Percentiles rank a stretch among this genome's conserved stretches.
Evolutionary conservation across 164 flowering plant species (phyloP).

Genomic region (Vitis rupestris): DNA sequence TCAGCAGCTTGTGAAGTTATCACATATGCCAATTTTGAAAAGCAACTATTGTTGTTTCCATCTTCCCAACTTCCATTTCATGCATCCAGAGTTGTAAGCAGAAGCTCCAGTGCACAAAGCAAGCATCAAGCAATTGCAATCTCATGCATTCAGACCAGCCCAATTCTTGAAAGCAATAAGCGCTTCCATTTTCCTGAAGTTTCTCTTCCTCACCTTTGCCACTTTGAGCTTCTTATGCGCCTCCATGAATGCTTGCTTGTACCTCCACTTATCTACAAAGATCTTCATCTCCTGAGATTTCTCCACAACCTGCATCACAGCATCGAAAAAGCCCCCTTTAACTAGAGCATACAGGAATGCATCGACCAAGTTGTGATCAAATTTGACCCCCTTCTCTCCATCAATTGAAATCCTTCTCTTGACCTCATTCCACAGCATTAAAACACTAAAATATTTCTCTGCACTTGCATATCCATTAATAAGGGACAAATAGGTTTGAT

Average conservation of each 20-base stretch:
- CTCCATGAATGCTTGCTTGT: conserved; percentile 98
- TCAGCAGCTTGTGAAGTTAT: background rate
- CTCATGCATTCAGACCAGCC: conserved; percentile 77
- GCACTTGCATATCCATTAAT: conserved; percentile 77
- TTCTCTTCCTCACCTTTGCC: conserved; percentile 77
- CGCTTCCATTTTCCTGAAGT: conserved; percentile 78
- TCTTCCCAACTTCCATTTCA: background rate
- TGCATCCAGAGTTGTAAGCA: background rate
- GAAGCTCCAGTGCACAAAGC: background rate
- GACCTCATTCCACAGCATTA: conserved; percentile 88
- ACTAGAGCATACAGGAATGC: conserved; percentile 89
- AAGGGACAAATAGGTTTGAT: conserved; percentile 85
- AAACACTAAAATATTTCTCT: conserved; percentile 71
- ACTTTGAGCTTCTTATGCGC: conserved; percentile 84
- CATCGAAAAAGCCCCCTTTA: conserved; percentile 95
- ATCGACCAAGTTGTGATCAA: conserved; percentile 73
- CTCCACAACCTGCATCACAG: conserved; percentile 93
- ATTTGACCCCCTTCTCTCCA: conserved; percentile 44
- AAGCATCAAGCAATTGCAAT: background rate
- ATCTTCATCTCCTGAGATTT: conserved; percentile 83
- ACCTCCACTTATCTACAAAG: conserved; percentile 94
- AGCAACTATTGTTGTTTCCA: background rate
- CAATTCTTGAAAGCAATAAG: conserved; percentile 87
- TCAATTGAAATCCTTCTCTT: conserved; percentile 48
- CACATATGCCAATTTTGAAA: background rate